Evolutionary conservation across 139 green algal species (phyloP), one percentile per base, ranked within the genome.

Genomic region (Chlorella sp.): DNA sequence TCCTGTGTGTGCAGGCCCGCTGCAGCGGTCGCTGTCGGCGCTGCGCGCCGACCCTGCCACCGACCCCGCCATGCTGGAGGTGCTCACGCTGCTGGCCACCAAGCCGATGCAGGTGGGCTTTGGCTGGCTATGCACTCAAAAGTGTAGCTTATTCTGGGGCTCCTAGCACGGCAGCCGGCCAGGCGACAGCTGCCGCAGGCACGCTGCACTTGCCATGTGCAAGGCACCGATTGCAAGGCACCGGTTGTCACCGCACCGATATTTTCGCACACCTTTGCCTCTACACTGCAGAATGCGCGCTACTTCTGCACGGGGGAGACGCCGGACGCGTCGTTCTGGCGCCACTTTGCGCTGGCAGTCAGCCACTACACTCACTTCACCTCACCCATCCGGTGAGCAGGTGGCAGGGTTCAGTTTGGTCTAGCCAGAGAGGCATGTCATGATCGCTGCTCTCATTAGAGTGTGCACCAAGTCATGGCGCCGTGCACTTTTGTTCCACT

Each of bases 281-380:
- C 13, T 6, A 15, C 56, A 2, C 11, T 69, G 60, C 91, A 95
- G 91, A 89, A 94, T 79, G 96, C 96, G 4, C 82, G 92, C 81
- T 99, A 99, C 88, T 98, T 98, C 79, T 96, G 90, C 89, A 98
- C 96, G 0, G 95, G 91, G 0, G 86, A 91, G 7, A 41, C 83
- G 36, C 70, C 85, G 12, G 85, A 92, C 38, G 36, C 41, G 3
- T 74, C 70, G 11, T 55, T 56, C 67, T 91, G 75, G 84, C 51
- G 90, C 65, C 96, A 98, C 87, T 98, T 97, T 83, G 96, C 93
- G 9, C 92, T 98, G 70, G 95, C 96, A 0, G 81, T 98, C 4
- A 63, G 85, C 1, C 85, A 85, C 56, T 98, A 98, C 93, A 98
- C 96, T 55, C 95, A 98, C 91, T 98, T 98, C 90, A 98, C 95